A percentile compares a stretch with the other conserved stretches of the same genome.
phyloP scores from a whole-genome alignment of 345 rosid species.

The Camelina laxa region DNA sequence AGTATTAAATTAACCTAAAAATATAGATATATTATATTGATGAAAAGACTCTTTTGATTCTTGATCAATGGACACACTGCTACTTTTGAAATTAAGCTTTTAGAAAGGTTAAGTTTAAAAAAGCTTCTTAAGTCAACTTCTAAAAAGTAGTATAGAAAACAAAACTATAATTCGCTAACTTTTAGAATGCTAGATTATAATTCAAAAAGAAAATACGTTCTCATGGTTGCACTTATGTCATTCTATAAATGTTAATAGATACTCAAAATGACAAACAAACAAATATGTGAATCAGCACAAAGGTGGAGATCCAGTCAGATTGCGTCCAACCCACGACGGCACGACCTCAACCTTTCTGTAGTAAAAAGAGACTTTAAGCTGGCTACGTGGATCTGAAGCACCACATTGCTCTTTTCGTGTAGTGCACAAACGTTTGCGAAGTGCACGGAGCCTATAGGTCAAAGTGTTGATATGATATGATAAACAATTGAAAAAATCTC shows the following conservation, averaged over 20 bases:
- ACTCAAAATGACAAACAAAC: not conserved
- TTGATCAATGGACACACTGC: no score
- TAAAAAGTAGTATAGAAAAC: no score
- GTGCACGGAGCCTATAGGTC: not conserved
- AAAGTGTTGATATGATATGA: not conserved
- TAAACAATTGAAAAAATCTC: not conserved
- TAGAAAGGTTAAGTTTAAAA: no score
- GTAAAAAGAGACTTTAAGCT: constrained; percentile 10
- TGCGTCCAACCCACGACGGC: constrained; percentile 14
- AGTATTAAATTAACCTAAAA: no score
- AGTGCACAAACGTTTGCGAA: not conserved
- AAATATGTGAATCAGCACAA: constrained; percentile 9
- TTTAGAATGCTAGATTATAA: no score
- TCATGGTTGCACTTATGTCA: not conserved
- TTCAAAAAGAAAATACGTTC: no score
- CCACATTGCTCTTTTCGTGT: constrained; percentile 13
- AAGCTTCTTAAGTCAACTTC: no score
- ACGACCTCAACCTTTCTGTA: constrained; percentile 14
- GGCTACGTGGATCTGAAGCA: constrained; percentile 27
- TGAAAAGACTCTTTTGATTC: no score
- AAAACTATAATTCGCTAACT: no score
- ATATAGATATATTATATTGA: no score
- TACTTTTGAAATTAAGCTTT: no score
- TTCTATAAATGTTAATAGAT: not conserved
- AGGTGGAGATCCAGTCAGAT: constrained; percentile 42